phyloP scores from a whole-genome alignment of 331 rosid species.

The Rhamnella rubrinervis region DNA sequence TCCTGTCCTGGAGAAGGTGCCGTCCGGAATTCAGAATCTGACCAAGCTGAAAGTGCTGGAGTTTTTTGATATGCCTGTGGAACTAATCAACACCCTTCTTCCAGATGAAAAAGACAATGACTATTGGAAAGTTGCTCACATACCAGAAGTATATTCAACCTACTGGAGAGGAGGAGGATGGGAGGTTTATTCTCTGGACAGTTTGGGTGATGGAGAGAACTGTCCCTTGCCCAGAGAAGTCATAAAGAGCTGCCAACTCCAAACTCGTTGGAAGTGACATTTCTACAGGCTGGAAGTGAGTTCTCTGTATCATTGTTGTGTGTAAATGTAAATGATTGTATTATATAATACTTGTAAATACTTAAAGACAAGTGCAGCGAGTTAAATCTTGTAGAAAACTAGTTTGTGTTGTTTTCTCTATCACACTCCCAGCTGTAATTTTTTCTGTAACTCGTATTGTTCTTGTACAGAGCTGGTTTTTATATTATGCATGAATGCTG shows the following conservation, averaged over 20 bases:
- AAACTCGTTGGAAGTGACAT: constrained; percentile 23
- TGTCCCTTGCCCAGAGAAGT: constrained; percentile 20
- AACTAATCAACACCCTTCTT: constrained; percentile 20
- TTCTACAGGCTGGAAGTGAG: neutral
- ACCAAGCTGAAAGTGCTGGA: constrained; percentile 22
- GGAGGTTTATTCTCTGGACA: constrained; percentile 28
- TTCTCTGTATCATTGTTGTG: neutral
- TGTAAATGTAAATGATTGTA: too few relatives aligned
- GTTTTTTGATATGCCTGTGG: constrained; percentile 31
- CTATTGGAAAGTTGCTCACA: constrained; percentile 29
- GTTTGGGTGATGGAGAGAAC: constrained; percentile 27
- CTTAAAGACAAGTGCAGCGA: too few relatives aligned
- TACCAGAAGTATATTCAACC: constrained; percentile 31
- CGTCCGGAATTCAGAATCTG: constrained; percentile 30
- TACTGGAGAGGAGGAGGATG: constrained; percentile 36
- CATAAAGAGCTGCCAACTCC: constrained; percentile 14
- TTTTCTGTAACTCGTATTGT: too few relatives aligned
- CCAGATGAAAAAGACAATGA: constrained; percentile 27
- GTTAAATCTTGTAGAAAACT: too few relatives aligned
- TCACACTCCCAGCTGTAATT: too few relatives aligned
- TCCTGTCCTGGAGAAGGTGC: constrained; percentile 25
- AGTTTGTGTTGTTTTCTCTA: too few relatives aligned
- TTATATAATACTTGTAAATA: neutral
- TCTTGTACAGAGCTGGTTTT: too few relatives aligned
- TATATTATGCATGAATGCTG: too few relatives aligned